phyloP scores from a whole-genome alignment of 345 rosid species.

The Syzygium aromaticum region DNA sequence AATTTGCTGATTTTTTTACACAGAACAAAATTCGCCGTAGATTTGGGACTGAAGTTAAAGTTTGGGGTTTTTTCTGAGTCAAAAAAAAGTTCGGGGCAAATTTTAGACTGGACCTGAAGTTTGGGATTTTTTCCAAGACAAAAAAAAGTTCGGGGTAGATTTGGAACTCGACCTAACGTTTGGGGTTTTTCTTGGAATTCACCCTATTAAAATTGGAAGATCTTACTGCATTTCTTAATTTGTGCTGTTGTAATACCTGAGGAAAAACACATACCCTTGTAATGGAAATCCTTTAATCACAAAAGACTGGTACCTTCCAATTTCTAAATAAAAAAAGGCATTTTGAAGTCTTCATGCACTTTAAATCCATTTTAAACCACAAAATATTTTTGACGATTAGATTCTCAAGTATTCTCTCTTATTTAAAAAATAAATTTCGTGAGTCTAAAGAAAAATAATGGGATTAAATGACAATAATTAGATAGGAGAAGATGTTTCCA shows the following conservation, averaged over 20 bases:
- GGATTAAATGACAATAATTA: not conserved
- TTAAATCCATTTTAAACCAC: not conserved
- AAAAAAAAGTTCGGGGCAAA: no score
- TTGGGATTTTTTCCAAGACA: no score
- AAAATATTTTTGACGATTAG: not conserved
- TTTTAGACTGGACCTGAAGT: no score
- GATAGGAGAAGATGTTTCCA: not conserved
- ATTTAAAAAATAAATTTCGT: not conserved
- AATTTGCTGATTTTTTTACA: no score
- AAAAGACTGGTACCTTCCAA: not conserved
- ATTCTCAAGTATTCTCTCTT: not conserved
- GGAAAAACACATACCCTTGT: not conserved
- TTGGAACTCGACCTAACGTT: no score
- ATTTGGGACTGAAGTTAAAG: no score
- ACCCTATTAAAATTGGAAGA: not conserved
- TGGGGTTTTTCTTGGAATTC: no score
- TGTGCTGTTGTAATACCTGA: not conserved
- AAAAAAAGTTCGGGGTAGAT: no score
- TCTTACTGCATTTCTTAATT: not conserved
- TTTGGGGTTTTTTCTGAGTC: no score
- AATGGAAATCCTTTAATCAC: not conserved
- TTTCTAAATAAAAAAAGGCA: not conserved
- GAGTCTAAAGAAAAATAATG: not conserved
- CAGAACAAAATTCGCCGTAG: no score
- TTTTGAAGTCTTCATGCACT: not conserved